Evolutionary conservation across 768 basidiomycete species (phyloP).

Genomic region (Lentinula edodes): DNA sequence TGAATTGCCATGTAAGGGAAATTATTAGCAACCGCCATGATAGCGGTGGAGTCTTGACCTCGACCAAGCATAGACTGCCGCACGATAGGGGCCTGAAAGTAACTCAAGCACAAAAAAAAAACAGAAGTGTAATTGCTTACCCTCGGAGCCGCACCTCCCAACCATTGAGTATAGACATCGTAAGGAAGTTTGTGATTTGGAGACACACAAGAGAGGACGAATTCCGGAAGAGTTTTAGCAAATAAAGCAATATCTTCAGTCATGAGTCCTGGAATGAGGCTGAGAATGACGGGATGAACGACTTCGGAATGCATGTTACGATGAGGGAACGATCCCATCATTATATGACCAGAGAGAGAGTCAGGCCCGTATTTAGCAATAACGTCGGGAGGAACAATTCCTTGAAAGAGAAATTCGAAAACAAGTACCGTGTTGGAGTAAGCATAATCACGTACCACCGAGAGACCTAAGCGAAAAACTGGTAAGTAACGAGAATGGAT

Average conservation of each 20-base stretch:
- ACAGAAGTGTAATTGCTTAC: not conserved
- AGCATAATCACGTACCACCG: not conserved
- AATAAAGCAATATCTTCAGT: not conserved
- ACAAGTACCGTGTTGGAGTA: not conserved
- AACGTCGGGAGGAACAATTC: conserved; percentile 3
- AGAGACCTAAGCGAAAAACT: not conserved
- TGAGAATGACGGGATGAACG: conserved; percentile 1
- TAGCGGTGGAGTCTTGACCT: not conserved
- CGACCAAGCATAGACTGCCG: conserved; percentile 4
- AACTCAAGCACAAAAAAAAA: not conserved
- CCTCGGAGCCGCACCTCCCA: conserved; percentile 1
- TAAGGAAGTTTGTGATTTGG: not conserved
- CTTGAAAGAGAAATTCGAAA: not conserved
- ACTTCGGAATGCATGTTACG: conserved; percentile 5
- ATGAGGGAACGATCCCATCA: conserved; percentile 5
- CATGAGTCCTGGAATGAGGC: conserved; percentile 1
- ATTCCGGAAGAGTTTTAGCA: not conserved
- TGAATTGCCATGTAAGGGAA: conserved; percentile 2
- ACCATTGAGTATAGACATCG: conserved; percentile 2
- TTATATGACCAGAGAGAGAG: conserved; percentile 1
- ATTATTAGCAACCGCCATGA: not conserved
- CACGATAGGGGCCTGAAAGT: not conserved
- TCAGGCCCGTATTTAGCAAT: not conserved
- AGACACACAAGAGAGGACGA: conserved; percentile 1
- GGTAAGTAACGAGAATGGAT: not conserved